These are phyloP conservation scores for Eutrema heterophyllum DNA, from an alignment of 345 rosid genomes.

Conservation along the genomic window DNA sequence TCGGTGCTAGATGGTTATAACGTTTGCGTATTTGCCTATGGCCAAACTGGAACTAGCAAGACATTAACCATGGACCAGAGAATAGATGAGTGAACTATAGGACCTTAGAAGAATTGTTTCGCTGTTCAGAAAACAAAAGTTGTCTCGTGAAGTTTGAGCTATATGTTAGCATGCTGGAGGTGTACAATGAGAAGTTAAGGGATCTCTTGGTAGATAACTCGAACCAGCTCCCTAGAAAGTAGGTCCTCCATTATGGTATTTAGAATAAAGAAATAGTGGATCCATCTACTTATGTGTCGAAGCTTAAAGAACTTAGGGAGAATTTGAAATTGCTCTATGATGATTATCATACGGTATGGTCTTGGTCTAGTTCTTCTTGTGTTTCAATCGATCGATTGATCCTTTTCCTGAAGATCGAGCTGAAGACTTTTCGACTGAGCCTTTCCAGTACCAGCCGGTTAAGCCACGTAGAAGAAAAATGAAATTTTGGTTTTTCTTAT, in stretches of 20 bases:
- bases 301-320: no score
- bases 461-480: no score
- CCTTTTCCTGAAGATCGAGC: no score
- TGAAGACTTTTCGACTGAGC: no score
- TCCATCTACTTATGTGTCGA: no score
- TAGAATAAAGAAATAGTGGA: no score
- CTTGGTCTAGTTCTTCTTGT: no score
- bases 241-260: conserved; percentile 21
- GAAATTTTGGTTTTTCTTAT: no score
- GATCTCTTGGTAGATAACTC: conserved; percentile 79
- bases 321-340: no score
- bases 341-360: no score
- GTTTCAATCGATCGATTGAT: no score
- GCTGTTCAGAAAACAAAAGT: conserved; percentile 52
- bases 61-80: conserved; percentile 94
- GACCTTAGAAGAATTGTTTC: conserved; percentile 81
- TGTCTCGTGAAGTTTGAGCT: conserved; percentile 59
- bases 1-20: conserved; percentile 95
- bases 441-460: no score
- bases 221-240: conserved; percentile 75
- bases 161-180: conserved; percentile 94
- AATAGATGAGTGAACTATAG: conserved; percentile 92
- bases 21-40: conserved; percentile 92
- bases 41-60: conserved; percentile 98
- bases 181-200: conserved; percentile 90